Conservation (phyloP, 305 asterid species). For the Plantago coronopus region DNA sequence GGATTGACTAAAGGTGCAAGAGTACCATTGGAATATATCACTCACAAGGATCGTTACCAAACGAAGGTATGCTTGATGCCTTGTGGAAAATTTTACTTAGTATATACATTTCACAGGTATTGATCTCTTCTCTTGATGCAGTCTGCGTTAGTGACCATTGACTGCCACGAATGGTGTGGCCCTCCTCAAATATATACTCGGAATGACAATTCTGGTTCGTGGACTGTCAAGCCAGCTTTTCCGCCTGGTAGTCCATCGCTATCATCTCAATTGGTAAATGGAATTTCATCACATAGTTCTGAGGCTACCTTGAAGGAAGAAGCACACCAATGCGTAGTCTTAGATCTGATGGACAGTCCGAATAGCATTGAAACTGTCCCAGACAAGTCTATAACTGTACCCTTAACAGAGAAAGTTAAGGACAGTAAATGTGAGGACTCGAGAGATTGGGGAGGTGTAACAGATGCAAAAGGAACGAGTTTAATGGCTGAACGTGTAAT, state of each 20-base stretch:
- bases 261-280: slow-evolving; percentile 31
- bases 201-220: slow-evolving; percentile 75
- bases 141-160: slow-evolving; percentile 93
- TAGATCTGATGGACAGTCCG: slow-evolving; percentile 58
- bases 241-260: slow-evolving; percentile 50
- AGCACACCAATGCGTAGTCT: slow-evolving; percentile 47
- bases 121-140: slow-evolving; percentile 32
- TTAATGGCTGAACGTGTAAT: slow-evolving; percentile 82
- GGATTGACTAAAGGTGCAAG: not conserved
- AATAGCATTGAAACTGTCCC: slow-evolving; percentile 69
- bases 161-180: slow-evolving; percentile 97
- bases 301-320: slow-evolving; percentile 56
- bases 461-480: slow-evolving; percentile 65
- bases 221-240: slow-evolving; percentile 69
- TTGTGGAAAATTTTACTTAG: not conserved
- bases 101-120: not conserved
- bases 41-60: not conserved
- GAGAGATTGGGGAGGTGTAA: slow-evolving; percentile 62
- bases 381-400: slow-evolving; percentile 71
- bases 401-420: slow-evolving; percentile 64
- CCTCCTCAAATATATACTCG: slow-evolving; percentile 84
- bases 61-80: not conserved
- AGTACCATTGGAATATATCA: not conserved
- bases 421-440: slow-evolving; percentile 52
- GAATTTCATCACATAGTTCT: slow-evolving; percentile 36